phyloP scores from a whole-genome alignment of 169 alveolate species.

The Plasmodium adleri region DNA sequence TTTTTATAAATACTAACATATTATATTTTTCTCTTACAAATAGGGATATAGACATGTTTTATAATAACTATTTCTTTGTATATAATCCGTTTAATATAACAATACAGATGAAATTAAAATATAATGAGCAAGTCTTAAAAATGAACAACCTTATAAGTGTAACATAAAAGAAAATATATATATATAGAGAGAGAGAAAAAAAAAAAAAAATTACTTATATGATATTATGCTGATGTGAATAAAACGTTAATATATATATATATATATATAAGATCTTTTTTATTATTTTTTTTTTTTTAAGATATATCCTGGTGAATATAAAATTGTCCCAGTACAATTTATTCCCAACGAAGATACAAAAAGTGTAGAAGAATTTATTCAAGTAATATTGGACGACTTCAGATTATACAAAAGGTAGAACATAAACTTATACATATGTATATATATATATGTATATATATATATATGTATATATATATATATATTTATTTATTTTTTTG shows the following conservation, averaged over 20 bases:
- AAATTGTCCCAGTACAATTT: conserved; percentile 43
- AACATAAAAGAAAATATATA: not conserved
- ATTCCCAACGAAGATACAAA: conserved; percentile 14
- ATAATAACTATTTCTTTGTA: conserved; percentile 18
- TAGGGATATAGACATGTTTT: conserved; percentile 23
- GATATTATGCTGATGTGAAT: no score
- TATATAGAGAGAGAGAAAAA: conserved; percentile 5
- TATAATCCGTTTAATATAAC: conserved; percentile 48
- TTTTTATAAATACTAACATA: not conserved
- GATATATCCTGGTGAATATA: conserved; percentile 29
- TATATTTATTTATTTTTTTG: not conserved
- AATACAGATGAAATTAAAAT: conserved; percentile 1
- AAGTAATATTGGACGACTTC: conserved; percentile 22
- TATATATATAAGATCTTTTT: not conserved
- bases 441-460: not conserved
- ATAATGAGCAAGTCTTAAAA: not conserved
- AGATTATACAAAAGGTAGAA: conserved; percentile 58
- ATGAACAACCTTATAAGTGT: conserved; percentile 7
- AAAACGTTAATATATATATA: not conserved
- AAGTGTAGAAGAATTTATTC: conserved; percentile 21
- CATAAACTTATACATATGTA: not conserved
- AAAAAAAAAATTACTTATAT: not conserved
- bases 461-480: not conserved
- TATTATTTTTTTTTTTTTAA: not conserved
- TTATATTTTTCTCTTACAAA: conserved; percentile 25